Evolutionary conservation across 2,329 filamentous ascomycete species (phyloP).

Genomic region (Beauveria sp.): DNA sequence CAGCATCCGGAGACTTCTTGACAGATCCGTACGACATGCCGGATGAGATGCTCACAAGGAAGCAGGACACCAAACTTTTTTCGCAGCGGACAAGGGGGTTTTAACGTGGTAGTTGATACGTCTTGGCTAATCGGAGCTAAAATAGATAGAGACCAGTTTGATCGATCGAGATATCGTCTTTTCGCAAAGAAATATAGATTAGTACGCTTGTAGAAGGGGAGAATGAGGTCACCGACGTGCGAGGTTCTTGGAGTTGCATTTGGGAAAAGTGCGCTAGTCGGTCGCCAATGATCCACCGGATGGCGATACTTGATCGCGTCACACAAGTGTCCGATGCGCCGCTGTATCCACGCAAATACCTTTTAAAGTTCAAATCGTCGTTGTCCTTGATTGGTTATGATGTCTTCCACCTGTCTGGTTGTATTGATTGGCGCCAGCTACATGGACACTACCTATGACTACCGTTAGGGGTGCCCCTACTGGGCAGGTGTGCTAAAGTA

Average conservation of each 20-base stretch:
- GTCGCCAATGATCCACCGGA: not conserved
- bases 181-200: not conserved
- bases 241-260: not conserved
- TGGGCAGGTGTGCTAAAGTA: not conserved
- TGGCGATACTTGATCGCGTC: not conserved
- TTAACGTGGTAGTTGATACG: not conserved
- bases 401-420: too few species aligned
- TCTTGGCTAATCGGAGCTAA: not conserved
- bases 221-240: not conserved
- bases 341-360: too few species aligned
- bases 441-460: too few species aligned
- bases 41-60: not conserved
- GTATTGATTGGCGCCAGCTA: too few species aligned
- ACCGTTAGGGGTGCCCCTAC: too few species aligned
- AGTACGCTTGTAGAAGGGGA: not conserved
- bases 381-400: too few species aligned
- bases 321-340: too few species aligned
- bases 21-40: slow-evolving; percentile 6
- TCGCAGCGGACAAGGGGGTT: not conserved
- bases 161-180: not conserved
- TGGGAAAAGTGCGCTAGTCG: not conserved
- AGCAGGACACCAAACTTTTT: not conserved
- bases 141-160: too few species aligned
- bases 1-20: not conserved
- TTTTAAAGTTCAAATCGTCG: too few species aligned